Base-by-base conservation (phyloP, 805 yeast genomes). In the Saccharomyces mikatae region DNA sequence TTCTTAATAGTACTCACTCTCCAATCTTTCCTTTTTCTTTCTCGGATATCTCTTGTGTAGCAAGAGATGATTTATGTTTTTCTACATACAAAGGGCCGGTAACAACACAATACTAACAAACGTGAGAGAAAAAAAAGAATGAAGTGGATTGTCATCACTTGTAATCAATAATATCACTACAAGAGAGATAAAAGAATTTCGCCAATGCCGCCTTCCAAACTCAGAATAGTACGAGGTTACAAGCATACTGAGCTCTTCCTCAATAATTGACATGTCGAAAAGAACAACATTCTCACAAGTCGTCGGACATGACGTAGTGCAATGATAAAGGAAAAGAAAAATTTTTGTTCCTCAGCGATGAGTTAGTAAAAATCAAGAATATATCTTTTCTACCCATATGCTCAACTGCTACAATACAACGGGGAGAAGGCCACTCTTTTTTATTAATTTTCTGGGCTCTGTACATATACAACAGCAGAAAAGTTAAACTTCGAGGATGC, bases 401-500 rank as follows among this genome's bases (percentile, higher is more conserved):
- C 4, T 27, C 6, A 8, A 47, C 11, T 3, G 11, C 1, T 10
- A 1, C 49, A 13, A 29, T 10, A 24, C 10, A 11, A 22, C 21
- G 11, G 4, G 41, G 30, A n/a, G 10, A 10, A 11, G 24, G 17
- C 26, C 36, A 3, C 6, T 11, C 6, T 11, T 9, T n/a, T 3
- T 4, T 26, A 26, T 11, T 48, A 1, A n/a, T 29, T n/a, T 22
- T 27, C 9, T 13, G 11, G 24, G 4, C 17, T 27, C 3, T 6
- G 6, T 17, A 29, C 24, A 21, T 17, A 17, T 6, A 36, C 8
- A 48, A 30, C 36, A 41, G 31, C 48, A 32, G 29, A 28, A 47
- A 10, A 31, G 22, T 10, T n/a, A 29, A 9, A 22, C 6, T 13
- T 22, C 22, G n/a, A 70, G 55, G 46, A 87, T 87, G 95, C 90